Evolutionary conservation across 768 basidiomycete species (phyloP), one percentile per base, ranked within the genome.

Genomic region (Hypholoma sublateritium): DNA sequence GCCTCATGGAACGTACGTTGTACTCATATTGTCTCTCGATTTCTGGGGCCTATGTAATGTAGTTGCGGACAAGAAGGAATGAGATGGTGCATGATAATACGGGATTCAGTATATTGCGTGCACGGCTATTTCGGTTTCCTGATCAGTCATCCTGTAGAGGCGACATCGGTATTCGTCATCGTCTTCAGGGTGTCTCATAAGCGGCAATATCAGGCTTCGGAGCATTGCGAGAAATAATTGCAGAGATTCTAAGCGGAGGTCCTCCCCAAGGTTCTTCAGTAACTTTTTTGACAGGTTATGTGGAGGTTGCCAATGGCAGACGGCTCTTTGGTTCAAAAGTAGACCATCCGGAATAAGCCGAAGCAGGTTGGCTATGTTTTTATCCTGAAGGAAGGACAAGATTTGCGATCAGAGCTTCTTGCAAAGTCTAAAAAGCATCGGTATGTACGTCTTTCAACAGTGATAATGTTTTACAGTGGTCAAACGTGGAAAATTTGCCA

Each of bases 1-100:
- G 14, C 12, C 19, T 34, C 16, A 7, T 21, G 16, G 22, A 19
- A 61, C 67, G 5, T 60, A 71, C 70, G 5, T 63, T 54, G 66
- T 58, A 32, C 65, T 49, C 59, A 64, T 22, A 24, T 36, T 32
- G 53, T 36, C 34, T 22, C 19, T 53, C 21, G 21, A 14, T 35
- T 9, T 43, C 34, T 45, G 11, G 4, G 34, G 16, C 21, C 2
- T 35, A 3, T 32, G 11, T 13, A 17, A 53, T 21, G 22, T n/a
- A 8, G 41, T 14, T 42, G 19, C 25, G 13, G n/a, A 42, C 13
- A n/a, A 42, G 25, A 53, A 7, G 42, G 39, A 36, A 51, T 37
- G 32, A 49, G 35, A 43, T 42, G 14, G 43, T 22, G 32, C 37
- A 37, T 24, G 48, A 44, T 24, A 39, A 19, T 47, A 17, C 24